Evolutionary conservation across 768 basidiomycete species (phyloP).

Genomic region (Phylloporus arenicola): DNA sequence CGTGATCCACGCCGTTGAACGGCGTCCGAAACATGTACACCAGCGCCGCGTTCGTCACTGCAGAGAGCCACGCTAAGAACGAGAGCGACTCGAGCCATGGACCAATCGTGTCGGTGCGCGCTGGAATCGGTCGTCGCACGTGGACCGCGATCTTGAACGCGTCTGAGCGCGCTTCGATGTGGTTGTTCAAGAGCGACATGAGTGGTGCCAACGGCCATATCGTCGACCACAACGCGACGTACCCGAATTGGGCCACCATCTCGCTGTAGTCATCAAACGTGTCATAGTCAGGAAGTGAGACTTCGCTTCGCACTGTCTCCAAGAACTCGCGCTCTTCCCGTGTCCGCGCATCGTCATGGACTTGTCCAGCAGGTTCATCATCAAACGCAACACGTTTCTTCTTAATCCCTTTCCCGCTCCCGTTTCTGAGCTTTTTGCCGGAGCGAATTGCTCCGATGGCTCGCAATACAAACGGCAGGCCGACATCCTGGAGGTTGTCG

Average conservation of each 20-base stretch:
- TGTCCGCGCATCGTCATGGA: constrained; percentile 28
- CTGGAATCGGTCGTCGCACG: constrained; percentile 75
- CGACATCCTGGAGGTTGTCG: constrained; percentile 73
- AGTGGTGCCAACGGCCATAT: constrained; percentile 92
- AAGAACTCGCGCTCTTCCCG: constrained; percentile 75
- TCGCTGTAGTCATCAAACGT: constrained; percentile 89
- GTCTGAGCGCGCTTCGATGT: constrained; percentile 86
- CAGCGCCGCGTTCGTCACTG: constrained; percentile 83
- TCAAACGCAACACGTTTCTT: constrained; percentile 75
- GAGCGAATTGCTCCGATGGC: constrained; percentile 47
- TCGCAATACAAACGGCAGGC: constrained; percentile 72
- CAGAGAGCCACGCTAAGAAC: constrained; percentile 85
- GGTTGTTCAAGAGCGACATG: constrained; percentile 89
- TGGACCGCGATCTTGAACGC: constrained; percentile 93
- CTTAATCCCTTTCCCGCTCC: constrained; percentile 20
- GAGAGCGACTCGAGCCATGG: constrained; percentile 89
- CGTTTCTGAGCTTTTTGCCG: constrained; percentile 35
- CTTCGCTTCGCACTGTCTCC: constrained; percentile 71
- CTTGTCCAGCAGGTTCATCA: constrained; percentile 41
- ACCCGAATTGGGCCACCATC: constrained; percentile 96
- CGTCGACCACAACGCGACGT: constrained; percentile 86
- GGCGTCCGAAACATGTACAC: constrained; percentile 81
- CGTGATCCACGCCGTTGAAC: constrained; percentile 13
- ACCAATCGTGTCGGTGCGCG: constrained; percentile 87
- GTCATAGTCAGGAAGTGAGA: constrained; percentile 73